Conservation (phyloP, 2,329 filamentous ascomycete genomes). For the Aspergillus quadricinctus region DNA sequence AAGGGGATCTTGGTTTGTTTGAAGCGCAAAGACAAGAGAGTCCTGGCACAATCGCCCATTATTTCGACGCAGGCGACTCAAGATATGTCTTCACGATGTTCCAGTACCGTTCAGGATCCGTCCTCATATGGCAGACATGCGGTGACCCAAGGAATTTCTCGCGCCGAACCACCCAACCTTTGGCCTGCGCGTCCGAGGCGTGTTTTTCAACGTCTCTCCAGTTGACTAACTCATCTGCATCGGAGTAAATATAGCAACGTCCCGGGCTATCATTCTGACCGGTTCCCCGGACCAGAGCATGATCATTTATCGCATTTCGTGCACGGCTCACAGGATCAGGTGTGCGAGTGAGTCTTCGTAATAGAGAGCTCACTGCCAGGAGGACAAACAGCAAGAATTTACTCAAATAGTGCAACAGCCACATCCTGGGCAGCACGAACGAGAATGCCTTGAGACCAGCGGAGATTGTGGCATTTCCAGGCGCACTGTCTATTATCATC, state of each 20-base stretch:
- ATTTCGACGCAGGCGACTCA: constrained; percentile 2
- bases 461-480: constrained; percentile 32
- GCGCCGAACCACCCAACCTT: constrained; percentile 29
- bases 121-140: constrained; percentile 40
- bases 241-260: constrained; percentile 40
- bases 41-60: background rate
- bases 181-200: constrained; percentile 27
- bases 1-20: background rate
- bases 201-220: constrained; percentile 36
- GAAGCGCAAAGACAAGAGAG: background rate
- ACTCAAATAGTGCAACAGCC: constrained; percentile 27
- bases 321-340: constrained; percentile 25
- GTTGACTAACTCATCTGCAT: constrained; percentile 34
- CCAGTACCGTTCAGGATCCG: constrained; percentile 39
- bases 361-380: constrained; percentile 18
- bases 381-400: constrained; percentile 21
- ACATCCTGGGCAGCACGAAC: constrained; percentile 29
- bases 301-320: constrained; percentile 30
- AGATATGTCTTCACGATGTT: constrained; percentile 26
- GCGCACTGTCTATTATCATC: constrained; percentile 45
- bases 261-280: constrained; percentile 6
- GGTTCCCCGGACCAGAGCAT: constrained; percentile 13
- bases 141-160: constrained; percentile 34
- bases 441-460: constrained; percentile 31
- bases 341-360: constrained; percentile 14